Evolutionary conservation across 192 early-diverging fungal genomes (phyloP), one percentile per base, ranked within the genome.

Genomic region (Coemansia sp.): DNA sequence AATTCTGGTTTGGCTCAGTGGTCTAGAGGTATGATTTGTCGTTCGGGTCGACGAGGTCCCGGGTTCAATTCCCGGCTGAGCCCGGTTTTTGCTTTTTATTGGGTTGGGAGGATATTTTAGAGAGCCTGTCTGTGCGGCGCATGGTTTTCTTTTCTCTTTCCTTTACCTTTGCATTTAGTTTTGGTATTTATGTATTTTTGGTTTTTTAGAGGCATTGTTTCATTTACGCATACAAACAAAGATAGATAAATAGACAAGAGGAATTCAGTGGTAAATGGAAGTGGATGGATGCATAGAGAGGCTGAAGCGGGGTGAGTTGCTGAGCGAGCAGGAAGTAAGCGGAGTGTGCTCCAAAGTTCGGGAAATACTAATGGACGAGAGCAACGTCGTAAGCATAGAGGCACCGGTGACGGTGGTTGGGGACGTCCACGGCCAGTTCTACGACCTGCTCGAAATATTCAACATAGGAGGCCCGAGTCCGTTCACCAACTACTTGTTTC

Each of bases 381-480:
- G 91, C 59, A 98, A 98, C 84, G 91, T 96, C 38, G 84, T 91
- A 13, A 84, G 84, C 25, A 91, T 98, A 43, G 79, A 81, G 19
- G 90, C 95, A 11, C 96, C 96, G 38, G 91, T 93, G 39, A 96
- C 94, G 0, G 89, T 98, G 2, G 89, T 95, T n/a, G 93, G 94
- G 25, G 94, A 95, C 67, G 93, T 95, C 59, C 93, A 94, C 74
- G 93, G 93, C 86, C 92, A 88, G 71, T 99, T 98, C 69, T 94
- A 92, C 74, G 97, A 99, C 74, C 82, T 99, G 49, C 81, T 98
- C 44, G 97, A 98, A 73, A 87, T 99, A 39, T 99, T 99, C 76
- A 85, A 89, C 37, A 95, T 99, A 12, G 96, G 95, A 41, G 97
- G 96, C 13, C 93, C 92, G 67, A 84, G 95, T 19, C 94, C 96